Conservation (phyloP, 192 early-diverging fungal species). For the Umbelopsis ramanniana region DNA sequence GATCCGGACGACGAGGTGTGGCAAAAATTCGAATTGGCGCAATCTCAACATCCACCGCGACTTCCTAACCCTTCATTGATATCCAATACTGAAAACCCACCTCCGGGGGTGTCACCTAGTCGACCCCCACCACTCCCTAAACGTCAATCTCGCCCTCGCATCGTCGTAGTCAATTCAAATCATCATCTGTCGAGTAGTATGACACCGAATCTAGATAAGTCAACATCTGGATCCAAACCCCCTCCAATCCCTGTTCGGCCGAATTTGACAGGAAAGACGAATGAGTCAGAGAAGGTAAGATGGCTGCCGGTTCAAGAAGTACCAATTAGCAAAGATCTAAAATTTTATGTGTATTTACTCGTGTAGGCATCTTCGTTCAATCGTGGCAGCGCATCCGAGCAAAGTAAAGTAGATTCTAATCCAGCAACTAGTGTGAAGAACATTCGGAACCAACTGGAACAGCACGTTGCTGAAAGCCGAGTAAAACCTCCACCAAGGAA, state of each 20-base stretch:
- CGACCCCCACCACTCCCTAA: background rate
- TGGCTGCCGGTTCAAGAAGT: background rate
- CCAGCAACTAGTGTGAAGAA: background rate
- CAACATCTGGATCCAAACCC: background rate
- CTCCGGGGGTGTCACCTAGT: background rate
- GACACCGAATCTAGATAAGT: background rate
- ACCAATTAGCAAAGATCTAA: background rate
- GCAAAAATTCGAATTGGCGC: constrained; percentile 38
- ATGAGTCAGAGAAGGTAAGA: background rate
- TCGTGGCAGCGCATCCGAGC: background rate
- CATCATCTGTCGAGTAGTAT: background rate
- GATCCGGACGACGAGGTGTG: constrained; percentile 38
- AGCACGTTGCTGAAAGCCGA: background rate
- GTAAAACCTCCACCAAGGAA: background rate
- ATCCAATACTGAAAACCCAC: background rate
- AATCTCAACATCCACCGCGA: constrained; percentile 17
- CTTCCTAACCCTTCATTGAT: constrained; percentile 14
- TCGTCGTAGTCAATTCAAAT: constrained; percentile 6
- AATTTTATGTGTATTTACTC: background rate
- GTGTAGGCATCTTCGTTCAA: background rate
- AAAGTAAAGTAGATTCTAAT: background rate
- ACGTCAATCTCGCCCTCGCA: background rate
- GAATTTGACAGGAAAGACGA: background rate
- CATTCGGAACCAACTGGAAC: constrained; percentile 8
- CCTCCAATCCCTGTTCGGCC: background rate